Conservation (phyloP, 257 asterid genomes). For the Cinchona pubescens region DNA sequence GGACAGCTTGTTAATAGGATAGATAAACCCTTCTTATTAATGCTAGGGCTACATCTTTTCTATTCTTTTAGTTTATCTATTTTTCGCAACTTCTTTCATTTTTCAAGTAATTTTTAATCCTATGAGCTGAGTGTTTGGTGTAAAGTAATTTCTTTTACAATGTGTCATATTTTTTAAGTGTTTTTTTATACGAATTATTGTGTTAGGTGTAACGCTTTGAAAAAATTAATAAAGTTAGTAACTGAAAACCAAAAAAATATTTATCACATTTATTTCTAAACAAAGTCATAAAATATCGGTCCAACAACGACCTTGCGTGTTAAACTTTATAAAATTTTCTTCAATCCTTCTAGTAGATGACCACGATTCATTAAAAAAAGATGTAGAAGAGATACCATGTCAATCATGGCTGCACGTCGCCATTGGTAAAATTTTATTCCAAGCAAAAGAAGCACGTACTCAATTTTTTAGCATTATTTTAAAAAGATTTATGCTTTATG, state of each 20-base stretch:
- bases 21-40: background rate
- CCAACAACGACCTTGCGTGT: background rate
- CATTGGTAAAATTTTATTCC: background rate
- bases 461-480: background rate
- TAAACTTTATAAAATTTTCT: background rate
- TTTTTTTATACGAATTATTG: background rate
- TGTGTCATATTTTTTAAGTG: background rate
- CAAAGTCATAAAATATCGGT: background rate
- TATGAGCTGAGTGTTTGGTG: no score
- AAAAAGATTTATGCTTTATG: background rate
- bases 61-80: background rate
- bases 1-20: background rate
- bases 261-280: background rate
- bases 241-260: background rate
- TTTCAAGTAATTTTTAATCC: no score
- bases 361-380: background rate
- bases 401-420: conserved; percentile 13
- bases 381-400: background rate
- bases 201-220: background rate
- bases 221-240: background rate
- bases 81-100: no score
- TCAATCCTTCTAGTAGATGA: background rate
- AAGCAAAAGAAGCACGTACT: background rate
- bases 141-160: no score
- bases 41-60: background rate